These are phyloP conservation scores for Colletotrichum liaoningense DNA, from an alignment of 2,329 filamentous ascomycete genomes.

Conservation along the genomic window DNA sequence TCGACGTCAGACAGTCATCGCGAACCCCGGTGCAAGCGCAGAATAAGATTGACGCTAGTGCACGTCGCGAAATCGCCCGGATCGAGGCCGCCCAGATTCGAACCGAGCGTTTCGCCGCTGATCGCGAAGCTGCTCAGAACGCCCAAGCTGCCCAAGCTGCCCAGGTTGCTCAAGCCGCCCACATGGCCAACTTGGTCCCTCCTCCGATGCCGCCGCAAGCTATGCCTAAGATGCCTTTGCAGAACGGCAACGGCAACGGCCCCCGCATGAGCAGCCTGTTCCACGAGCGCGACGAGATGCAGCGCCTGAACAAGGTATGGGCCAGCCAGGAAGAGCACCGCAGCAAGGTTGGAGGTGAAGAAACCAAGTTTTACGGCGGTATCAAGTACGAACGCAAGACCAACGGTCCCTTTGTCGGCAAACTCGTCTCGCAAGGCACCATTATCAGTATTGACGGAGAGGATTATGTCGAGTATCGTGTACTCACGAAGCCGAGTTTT, in stretches of 20 bases:
- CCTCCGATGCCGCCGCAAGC: conserved; percentile 8
- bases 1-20: conserved; percentile 49
- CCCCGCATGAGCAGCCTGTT: conserved; percentile 43
- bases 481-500: conserved; percentile 72
- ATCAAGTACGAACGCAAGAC: conserved; percentile 73
- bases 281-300: conserved; percentile 60
- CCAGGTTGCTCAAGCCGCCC: conserved; percentile 42
- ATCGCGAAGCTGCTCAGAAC: conserved; percentile 49
- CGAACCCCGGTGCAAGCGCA: conserved; percentile 48
- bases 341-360: conserved; percentile 56
- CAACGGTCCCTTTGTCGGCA: conserved; percentile 70
- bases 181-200: conserved; percentile 4
- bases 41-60: conserved; percentile 61
- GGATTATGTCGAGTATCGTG: conserved; percentile 75
- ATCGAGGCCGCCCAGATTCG: conserved; percentile 63
- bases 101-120: conserved; percentile 59
- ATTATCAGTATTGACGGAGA: conserved; percentile 75
- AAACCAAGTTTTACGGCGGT: conserved; percentile 68
- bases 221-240: conserved; percentile 24
- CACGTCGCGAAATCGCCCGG: conserved; percentile 63
- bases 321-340: conserved; percentile 62
- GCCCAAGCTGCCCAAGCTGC: conserved; percentile 46
- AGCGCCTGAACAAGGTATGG: conserved; percentile 67
- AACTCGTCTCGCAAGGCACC: conserved; percentile 70
- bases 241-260: conserved; percentile 15